Evolutionary conservation across 2,329 filamentous ascomycete genomes (phyloP).

Genomic region (Pezicula rhizophila): DNA sequence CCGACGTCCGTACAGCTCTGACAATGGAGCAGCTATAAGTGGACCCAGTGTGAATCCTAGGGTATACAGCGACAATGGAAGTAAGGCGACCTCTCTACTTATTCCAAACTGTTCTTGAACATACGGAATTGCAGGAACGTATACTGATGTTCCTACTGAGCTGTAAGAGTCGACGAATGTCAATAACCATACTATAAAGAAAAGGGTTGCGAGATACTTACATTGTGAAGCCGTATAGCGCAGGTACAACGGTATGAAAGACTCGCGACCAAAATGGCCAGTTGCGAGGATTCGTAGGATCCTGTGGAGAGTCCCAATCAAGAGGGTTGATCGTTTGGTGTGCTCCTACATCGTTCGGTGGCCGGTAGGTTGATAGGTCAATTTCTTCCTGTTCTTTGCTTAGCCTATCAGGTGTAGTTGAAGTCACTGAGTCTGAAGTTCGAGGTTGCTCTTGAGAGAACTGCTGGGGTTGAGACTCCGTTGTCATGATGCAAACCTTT

Average conservation of each 20-base stretch:
- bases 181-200: not conserved
- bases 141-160: constrained; percentile 31
- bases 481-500: too few relatives aligned
- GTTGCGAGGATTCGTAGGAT: constrained; percentile 2
- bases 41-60: constrained; percentile 56
- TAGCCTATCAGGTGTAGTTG: too few relatives aligned
- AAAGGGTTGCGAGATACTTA: not conserved
- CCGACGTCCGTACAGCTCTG: constrained; percentile 57
- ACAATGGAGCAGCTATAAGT: constrained; percentile 60
- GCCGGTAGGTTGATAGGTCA: not conserved
- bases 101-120: constrained; percentile 49
- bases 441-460: too few relatives aligned
- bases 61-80: constrained; percentile 54
- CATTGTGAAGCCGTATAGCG: constrained; percentile 1
- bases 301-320: constrained; percentile 2
- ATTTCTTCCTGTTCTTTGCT: too few relatives aligned
- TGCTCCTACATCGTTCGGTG: not conserved
- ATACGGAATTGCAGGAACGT: constrained; percentile 42
- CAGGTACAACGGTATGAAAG: constrained; percentile 4
- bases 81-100: constrained; percentile 47
- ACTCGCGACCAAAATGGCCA: not conserved
- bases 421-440: too few relatives aligned
- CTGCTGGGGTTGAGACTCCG: too few relatives aligned
- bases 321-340: not conserved
- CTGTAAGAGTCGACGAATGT: constrained; percentile 4